Evolutionary conservation across 2,329 filamentous ascomycete species (phyloP).

Genomic region (Orbilia oligospora): DNA sequence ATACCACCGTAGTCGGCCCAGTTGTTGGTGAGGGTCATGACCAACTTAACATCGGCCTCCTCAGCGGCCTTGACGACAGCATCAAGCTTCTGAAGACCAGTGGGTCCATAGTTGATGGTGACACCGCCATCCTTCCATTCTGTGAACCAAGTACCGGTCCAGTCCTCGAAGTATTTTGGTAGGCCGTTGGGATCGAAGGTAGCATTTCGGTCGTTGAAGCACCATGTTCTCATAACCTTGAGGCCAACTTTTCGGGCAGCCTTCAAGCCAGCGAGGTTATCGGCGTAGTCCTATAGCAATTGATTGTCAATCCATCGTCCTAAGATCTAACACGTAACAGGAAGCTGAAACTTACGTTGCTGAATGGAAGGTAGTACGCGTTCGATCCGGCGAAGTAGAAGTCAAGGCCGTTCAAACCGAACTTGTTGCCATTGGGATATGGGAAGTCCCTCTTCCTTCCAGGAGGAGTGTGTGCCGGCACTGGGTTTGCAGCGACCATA

Average conservation of each 20-base stretch:
- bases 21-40: constrained; percentile 72
- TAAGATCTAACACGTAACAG: neutral
- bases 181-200: constrained; percentile 69
- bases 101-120: constrained; percentile 67
- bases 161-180: constrained; percentile 71
- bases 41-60: constrained; percentile 71
- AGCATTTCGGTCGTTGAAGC: constrained; percentile 73
- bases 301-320: neutral
- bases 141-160: constrained; percentile 70
- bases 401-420: constrained; percentile 72
- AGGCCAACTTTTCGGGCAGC: constrained; percentile 70
- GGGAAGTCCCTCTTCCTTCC: constrained; percentile 66
- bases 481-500: constrained; percentile 53
- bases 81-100: constrained; percentile 69
- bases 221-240: constrained; percentile 73
- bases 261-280: constrained; percentile 69
- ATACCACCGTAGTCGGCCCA: constrained; percentile 76
- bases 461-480: constrained; percentile 54
- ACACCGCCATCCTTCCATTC: constrained; percentile 69
- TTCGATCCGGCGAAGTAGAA: constrained; percentile 74
- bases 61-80: constrained; percentile 71
- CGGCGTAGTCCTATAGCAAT: constrained; percentile 68
- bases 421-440: constrained; percentile 69
- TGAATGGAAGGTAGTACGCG: constrained; percentile 73
- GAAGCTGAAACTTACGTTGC: constrained; percentile 67